These are phyloP conservation scores for Candida piceae DNA, from an alignment of 805 yeast genomes.

Conservation along the genomic window DNA sequence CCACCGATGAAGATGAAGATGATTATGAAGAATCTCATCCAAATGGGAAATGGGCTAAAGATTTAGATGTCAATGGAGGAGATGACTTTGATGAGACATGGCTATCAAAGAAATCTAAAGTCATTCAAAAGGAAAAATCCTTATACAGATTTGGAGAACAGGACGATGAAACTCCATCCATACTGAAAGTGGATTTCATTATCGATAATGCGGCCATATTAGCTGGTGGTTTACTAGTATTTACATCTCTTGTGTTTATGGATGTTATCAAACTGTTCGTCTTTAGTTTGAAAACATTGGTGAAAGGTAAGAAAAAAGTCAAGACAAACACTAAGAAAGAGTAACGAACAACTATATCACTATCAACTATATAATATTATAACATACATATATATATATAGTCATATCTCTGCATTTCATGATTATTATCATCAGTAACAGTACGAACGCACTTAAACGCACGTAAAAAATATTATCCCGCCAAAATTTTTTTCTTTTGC, in stretches of 20 bases:
- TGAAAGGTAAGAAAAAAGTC: no score
- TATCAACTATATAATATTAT: no score
- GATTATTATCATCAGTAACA: no score
- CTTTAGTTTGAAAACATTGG: not conserved
- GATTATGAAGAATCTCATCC: constrained; percentile 18
- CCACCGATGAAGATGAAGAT: constrained; percentile 18
- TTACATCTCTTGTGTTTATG: constrained; percentile 3
- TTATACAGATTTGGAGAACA: constrained; percentile 24
- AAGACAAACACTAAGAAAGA: no score
- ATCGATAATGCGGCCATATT: constrained; percentile 39
- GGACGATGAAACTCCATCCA: constrained; percentile 31
- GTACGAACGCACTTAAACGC: no score
- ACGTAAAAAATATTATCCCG: no score
- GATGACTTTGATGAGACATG: constrained; percentile 26
- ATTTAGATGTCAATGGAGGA: constrained; percentile 9
- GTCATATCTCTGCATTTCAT: no score
- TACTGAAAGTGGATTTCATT: constrained; percentile 40
- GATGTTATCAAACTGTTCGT: constrained; percentile 7
- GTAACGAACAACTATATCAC: no score
- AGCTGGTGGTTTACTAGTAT: constrained; percentile 7
- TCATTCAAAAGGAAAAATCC: constrained; percentile 12
- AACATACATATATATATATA: no score
- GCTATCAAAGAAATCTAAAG: constrained; percentile 23
- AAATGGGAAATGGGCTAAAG: constrained; percentile 30
- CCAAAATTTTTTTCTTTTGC: no score